Conservation (phyloP, 2,329 filamentous ascomycete species). For the Fusarium chlamydosporum region DNA sequence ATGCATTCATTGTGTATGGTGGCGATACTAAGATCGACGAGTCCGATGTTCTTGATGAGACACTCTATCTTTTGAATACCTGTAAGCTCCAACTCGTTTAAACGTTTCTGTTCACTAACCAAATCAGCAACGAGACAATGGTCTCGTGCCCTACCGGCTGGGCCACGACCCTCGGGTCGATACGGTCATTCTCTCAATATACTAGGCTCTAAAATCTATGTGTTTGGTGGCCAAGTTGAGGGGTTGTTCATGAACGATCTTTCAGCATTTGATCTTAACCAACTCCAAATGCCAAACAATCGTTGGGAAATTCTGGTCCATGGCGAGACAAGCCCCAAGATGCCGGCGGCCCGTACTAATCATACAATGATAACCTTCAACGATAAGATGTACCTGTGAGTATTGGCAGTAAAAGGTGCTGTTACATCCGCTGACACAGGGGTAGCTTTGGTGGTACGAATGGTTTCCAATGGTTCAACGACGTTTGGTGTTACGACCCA, state of each 20-base stretch:
- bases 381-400: constrained; percentile 93
- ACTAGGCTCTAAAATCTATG: constrained; percentile 94
- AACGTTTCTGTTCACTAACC: constrained; percentile 38
- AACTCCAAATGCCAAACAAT: constrained; percentile 90
- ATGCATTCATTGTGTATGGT: constrained; percentile 98
- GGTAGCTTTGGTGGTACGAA: constrained; percentile 95
- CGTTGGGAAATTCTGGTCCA: constrained; percentile 93
- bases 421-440: constrained; percentile 26
- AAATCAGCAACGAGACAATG: constrained; percentile 91
- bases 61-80: constrained; percentile 95
- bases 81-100: constrained; percentile 72
- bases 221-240: constrained; percentile 97
- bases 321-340: constrained; percentile 66
- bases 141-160: constrained; percentile 92
- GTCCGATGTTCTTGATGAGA: constrained; percentile 91
- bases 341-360: constrained; percentile 92
- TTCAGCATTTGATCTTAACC: constrained; percentile 94
- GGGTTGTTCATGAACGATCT: constrained; percentile 99
- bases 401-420: constrained; percentile 41
- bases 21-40: constrained; percentile 98
- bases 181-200: constrained; percentile 98
- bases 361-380: constrained; percentile 93
- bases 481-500: constrained; percentile 97
- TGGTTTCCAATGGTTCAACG: constrained; percentile 97
- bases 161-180: constrained; percentile 86